Percentiles rank a stretch among this genome's conserved stretches.
Conservation (phyloP, 352 stramenopile genomes). For the Phytophthora meadii region DNA sequence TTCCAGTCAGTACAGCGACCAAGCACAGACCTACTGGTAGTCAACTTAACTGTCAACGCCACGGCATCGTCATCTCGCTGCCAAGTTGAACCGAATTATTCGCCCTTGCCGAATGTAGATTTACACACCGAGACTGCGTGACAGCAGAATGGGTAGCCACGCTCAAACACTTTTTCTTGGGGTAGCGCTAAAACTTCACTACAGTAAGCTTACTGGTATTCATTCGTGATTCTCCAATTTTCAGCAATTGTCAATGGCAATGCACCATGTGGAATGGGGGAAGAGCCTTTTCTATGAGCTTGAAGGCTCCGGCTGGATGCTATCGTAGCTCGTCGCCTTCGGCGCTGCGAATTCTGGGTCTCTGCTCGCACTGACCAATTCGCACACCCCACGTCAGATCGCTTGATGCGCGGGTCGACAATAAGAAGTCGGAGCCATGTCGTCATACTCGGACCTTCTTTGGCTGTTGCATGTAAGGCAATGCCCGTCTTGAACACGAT, state of each 20-base stretch:
- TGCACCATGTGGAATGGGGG: not conserved
- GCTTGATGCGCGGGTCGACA: conserved; percentile 13
- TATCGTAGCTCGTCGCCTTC: conserved; percentile 3
- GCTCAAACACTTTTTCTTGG: too few species aligned
- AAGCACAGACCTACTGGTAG: not conserved
- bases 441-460: conserved; percentile 10
- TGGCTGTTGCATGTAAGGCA: not conserved
- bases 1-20: not conserved
- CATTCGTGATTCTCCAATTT: too few species aligned
- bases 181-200: too few species aligned
- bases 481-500: too few species aligned
- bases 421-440: conserved; percentile 8
- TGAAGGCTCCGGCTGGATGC: conserved; percentile 16
- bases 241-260: too few species aligned
- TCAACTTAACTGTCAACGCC: conserved; percentile 4
- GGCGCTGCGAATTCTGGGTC: not conserved
- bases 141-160: too few species aligned
- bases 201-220: too few species aligned
- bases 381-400: conserved; percentile 15
- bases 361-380: conserved; percentile 17
- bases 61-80: conserved; percentile 33
- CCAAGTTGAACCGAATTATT: not conserved
- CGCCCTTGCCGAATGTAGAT: too few species aligned
- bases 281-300: conserved; percentile 3
- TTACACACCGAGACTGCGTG: too few species aligned